Conservation (phyloP, 352 stramenopile genomes). For the Elongisporangium anandrum region DNA sequence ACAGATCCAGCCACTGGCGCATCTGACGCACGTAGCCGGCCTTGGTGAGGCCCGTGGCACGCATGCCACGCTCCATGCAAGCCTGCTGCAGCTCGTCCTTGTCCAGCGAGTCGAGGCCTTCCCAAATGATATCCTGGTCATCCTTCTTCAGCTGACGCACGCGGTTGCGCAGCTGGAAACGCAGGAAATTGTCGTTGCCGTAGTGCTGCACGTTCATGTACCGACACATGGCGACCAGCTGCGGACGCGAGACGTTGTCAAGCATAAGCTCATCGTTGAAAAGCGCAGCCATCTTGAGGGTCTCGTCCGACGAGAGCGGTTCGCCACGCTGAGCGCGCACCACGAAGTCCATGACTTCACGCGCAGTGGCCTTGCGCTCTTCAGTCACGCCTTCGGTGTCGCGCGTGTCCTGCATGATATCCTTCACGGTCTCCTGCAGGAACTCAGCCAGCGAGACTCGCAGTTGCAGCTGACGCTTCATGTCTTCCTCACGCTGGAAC, state of each 20-base stretch:
- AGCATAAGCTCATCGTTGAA: constrained; percentile 98
- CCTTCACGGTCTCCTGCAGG: constrained; percentile 96
- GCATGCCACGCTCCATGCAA: constrained; percentile 97
- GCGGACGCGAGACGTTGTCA: constrained; percentile 96
- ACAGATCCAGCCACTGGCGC: constrained; percentile 97
- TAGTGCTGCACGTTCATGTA: constrained; percentile 98
- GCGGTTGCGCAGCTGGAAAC: constrained; percentile 93
- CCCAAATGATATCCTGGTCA: constrained; percentile 98
- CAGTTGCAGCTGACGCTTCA: constrained; percentile 97
- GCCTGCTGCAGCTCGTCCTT: constrained; percentile 97
- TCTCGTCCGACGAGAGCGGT: constrained; percentile 72
- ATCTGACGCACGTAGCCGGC: constrained; percentile 94
- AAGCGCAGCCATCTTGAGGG: constrained; percentile 88
- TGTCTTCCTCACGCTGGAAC: constrained; percentile 96
- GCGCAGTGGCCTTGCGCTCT: constrained; percentile 68
- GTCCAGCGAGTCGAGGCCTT: constrained; percentile 96
- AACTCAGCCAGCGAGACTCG: constrained; percentile 95
- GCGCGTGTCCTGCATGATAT: constrained; percentile 79
- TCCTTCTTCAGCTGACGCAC: constrained; percentile 96
- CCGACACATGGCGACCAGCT: constrained; percentile 96
- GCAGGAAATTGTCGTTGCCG: constrained; percentile 95
- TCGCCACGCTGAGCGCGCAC: constrained; percentile 75
- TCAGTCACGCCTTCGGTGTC: constrained; percentile 79
- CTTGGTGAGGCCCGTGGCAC: constrained; percentile 95
- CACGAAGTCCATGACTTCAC: constrained; percentile 84